Conservation (phyloP, 2,329 filamentous ascomycete genomes). For the Hypoxylon rubiginosum region DNA sequence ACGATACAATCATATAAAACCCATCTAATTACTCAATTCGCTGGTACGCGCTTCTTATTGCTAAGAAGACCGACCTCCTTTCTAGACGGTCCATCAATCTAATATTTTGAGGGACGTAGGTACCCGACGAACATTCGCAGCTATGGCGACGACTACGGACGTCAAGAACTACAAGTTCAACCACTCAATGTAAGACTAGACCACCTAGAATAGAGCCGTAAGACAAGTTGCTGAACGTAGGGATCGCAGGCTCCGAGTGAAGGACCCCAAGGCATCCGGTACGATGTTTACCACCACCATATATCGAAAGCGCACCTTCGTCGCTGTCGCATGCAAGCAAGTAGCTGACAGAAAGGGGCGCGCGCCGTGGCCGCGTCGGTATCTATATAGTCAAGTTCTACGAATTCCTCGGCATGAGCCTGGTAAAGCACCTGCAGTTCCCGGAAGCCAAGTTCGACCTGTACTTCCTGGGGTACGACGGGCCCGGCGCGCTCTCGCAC, state of each 20-base stretch:
- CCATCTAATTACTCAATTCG: constrained; percentile 40
- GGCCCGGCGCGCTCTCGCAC: constrained; percentile 78
- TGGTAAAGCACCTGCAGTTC: constrained; percentile 84
- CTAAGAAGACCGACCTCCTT: background rate
- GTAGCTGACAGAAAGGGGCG: background rate
- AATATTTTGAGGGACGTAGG: constrained; percentile 17
- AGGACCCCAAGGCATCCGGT: constrained; percentile 88
- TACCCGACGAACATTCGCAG: constrained; percentile 54
- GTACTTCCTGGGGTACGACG: constrained; percentile 94
- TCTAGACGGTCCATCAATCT: constrained; percentile 3
- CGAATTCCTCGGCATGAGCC: constrained; percentile 88
- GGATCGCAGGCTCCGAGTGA: constrained; percentile 82
- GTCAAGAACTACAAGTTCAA: constrained; percentile 84
- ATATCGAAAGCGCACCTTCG: constrained; percentile 31
- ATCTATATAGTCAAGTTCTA: constrained; percentile 82
- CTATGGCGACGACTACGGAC: constrained; percentile 79
- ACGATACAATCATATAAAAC: constrained; percentile 46
- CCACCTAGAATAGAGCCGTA: background rate
- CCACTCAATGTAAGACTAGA: constrained; percentile 79
- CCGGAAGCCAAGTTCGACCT: constrained; percentile 93
- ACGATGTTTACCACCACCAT: constrained; percentile 37
- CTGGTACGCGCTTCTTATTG: constrained; percentile 27
- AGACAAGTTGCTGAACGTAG: constrained; percentile 26
- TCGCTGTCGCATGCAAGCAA: background rate
- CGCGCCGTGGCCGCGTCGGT: background rate